Conservation (phyloP, 768 basidiomycete genomes). For the Suillus occidentalis region DNA sequence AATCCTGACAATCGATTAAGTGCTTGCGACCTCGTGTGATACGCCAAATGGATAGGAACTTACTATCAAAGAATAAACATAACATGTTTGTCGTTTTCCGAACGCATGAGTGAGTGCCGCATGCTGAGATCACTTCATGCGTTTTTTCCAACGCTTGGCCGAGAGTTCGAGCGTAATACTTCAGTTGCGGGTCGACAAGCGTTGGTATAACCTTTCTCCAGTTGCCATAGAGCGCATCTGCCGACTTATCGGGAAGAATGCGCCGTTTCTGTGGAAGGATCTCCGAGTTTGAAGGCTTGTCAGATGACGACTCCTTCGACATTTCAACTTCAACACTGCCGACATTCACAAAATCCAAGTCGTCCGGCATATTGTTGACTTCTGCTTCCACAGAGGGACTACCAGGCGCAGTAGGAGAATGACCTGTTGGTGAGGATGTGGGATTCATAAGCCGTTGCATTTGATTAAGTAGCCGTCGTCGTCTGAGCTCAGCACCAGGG, state of each 20-base stretch:
- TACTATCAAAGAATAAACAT: not conserved
- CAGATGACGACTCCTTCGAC: not conserved
- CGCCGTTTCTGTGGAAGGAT: not conserved
- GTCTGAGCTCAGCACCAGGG: not conserved
- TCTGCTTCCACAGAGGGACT: no score
- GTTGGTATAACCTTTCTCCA: not conserved
- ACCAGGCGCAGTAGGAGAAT: not conserved
- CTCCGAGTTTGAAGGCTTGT: no score
- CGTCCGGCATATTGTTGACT: no score
- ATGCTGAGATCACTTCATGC: not conserved
- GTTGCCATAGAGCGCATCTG: not conserved
- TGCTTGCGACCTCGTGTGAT: not conserved
- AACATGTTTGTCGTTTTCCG: not conserved
- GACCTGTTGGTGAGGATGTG: not conserved
- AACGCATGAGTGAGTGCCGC: not conserved
- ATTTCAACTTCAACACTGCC: not conserved
- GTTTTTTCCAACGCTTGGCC: not conserved
- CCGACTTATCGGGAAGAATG: not conserved
- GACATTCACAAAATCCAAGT: not conserved
- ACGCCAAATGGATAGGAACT: not conserved
- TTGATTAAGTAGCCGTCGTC: not conserved
- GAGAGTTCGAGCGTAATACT: not conserved
- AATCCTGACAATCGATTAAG: not conserved
- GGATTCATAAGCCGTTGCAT: not conserved
- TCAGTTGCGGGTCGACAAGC: not conserved